Base-by-base conservation (phyloP, 768 basidiomycete species). In the Phaeotremella fagi region DNA sequence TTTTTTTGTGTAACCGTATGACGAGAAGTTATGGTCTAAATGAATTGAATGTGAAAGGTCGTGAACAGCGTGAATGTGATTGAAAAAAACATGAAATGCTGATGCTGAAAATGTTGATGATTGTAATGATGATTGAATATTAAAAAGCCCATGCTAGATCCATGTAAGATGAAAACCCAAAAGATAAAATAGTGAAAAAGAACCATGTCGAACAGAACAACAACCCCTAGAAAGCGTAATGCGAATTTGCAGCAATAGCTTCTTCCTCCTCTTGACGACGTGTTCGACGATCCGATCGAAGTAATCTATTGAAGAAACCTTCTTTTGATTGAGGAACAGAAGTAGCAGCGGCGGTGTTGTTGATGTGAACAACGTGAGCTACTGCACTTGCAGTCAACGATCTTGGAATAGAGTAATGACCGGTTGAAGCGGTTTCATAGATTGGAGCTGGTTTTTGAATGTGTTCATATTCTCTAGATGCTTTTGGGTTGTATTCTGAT, bases 381-480 rank as follows among this genome's bases (percentile, higher is more conserved):
- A 41, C 38, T 11, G 38, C 38, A 18, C 38, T 50, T 12, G 58
- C 50, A 0, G 61, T 63, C 44, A 60, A 51, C 16, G 64, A 66
- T 15, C 64, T 52, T 38, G 66, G 66, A 9, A 68, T 28, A 9
- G 55, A 43, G 49, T 55, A 52, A 29, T 57, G 44, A 18, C 31
- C 38, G 3, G 56, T 50, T n/a, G 59, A 50, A 22, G 62, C 57
- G 12, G 66, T 46, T 25, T 68, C 61, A 52, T 68, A 68, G 20
- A 63, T 52, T 3, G 61, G 59, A 3, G 66, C 58, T 5, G 66
- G 66, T 22, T 45, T 38, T 33, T 64, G 66, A 31, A 64, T 57
- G 27, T 60, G 48, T 16, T 51, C 60, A 25, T 50, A 47, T 9
- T 41, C 38, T 41, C 38, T 41, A 4, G 60, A 68, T 29, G 57